Conservation (phyloP, 345 rosid genomes). For the Arabidopsis arenosa region DNA sequence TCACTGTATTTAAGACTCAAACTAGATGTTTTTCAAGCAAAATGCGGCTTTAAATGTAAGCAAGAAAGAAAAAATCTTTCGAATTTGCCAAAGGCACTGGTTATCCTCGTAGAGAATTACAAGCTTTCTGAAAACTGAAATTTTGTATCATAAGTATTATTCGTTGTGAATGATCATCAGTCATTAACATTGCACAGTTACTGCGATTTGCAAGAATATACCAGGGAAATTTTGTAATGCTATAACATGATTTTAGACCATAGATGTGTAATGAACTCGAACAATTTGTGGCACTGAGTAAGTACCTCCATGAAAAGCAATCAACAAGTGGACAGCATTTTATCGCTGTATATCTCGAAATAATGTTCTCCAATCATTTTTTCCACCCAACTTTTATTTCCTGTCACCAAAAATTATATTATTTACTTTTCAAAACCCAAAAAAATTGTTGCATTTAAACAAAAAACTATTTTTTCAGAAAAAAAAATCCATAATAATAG, state of each 20-base stretch:
- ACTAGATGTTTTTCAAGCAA: not conserved
- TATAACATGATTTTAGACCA: constrained; percentile 11
- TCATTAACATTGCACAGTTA: not conserved
- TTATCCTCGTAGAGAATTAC: not conserved
- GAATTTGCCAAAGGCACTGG: not conserved
- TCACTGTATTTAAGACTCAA: not conserved
- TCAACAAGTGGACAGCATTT: constrained; percentile 38
- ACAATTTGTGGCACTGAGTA: constrained; percentile 35
- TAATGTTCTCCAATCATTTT: constrained; percentile 40
- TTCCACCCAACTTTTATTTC: constrained; percentile 13
- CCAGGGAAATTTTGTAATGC: constrained; percentile 3
- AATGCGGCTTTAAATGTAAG: not conserved
- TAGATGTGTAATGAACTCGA: constrained; percentile 19
- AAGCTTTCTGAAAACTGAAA: not conserved
- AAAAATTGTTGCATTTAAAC: not conserved
- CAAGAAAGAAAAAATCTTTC: no score
- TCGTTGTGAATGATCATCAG: not conserved
- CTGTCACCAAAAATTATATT: constrained; percentile 5
- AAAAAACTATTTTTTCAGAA: not conserved
- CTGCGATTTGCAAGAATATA: constrained; percentile 21
- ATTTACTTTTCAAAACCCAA: constrained; percentile 4
- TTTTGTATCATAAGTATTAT: not conserved
- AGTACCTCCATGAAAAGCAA: constrained; percentile 34
- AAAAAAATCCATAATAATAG: not conserved
- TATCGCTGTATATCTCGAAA: constrained; percentile 19